Evolutionary conservation across 768 basidiomycete species (phyloP).

Genomic region (Dentipellis sp.): DNA sequence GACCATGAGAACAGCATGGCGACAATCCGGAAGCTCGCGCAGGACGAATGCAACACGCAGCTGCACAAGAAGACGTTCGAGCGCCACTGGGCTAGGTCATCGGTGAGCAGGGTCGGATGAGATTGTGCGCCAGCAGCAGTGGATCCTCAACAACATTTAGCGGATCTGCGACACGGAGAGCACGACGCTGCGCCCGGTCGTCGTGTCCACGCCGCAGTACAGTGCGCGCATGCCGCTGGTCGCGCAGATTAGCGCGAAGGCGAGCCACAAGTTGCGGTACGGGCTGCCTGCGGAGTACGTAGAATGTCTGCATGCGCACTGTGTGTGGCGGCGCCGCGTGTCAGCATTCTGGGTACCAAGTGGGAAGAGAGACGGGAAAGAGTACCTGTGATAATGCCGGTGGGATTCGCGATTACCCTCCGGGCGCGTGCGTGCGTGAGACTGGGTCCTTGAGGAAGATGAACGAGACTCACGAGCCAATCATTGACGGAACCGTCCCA

Average conservation of each 20-base stretch:
- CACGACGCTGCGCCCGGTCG: slow-evolving; percentile 24
- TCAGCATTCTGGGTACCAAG: background rate
- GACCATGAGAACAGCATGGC: slow-evolving; percentile 11
- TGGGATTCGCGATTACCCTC: slow-evolving; percentile 27
- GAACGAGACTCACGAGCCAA: slow-evolving; percentile 22
- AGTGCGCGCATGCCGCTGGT: slow-evolving; percentile 17
- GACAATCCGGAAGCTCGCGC: slow-evolving; percentile 7
- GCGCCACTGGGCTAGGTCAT: slow-evolving; percentile 9
- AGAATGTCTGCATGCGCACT: slow-evolving; percentile 30
- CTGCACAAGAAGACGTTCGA: slow-evolving; percentile 9
- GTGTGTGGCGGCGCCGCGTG: too few relatives aligned
- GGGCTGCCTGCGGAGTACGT: slow-evolving; percentile 25
- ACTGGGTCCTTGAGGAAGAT: background rate
- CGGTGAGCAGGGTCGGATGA: slow-evolving; percentile 10
- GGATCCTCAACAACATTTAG: slow-evolving; percentile 13
- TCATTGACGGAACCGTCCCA: slow-evolving; percentile 22
- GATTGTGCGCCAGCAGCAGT: slow-evolving; percentile 12
- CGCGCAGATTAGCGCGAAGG: slow-evolving; percentile 22
- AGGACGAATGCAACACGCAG: slow-evolving; percentile 9
- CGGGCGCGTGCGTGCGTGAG: background rate
- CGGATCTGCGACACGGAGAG: slow-evolving; percentile 27
- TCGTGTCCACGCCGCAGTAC: slow-evolving; percentile 25
- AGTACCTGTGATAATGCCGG: slow-evolving; percentile 27
- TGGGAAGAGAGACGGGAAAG: background rate
- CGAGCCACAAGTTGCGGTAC: slow-evolving; percentile 23